Evolutionary conservation across 768 basidiomycete species (phyloP).

Genomic region (Leccinellum rugosiceps): DNA sequence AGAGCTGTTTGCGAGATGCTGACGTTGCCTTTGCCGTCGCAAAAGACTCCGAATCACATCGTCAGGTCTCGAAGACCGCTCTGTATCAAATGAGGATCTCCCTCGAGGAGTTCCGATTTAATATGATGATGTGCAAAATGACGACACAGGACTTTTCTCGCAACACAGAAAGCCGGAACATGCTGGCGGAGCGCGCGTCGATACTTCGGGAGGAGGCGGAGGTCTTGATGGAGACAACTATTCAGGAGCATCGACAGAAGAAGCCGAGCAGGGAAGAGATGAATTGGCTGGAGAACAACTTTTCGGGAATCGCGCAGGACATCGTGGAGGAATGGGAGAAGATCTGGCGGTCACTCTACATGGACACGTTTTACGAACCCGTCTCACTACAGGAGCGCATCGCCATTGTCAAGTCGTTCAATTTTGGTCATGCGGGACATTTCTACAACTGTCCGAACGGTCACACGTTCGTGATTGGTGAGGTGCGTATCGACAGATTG

Average conservation of each 20-base stretch:
- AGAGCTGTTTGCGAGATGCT: slow-evolving; percentile 46
- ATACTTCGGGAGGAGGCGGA: slow-evolving; percentile 8
- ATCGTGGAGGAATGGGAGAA: slow-evolving; percentile 48
- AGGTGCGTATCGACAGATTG: slow-evolving; percentile 33
- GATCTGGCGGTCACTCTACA: slow-evolving; percentile 37
- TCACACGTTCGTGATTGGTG: slow-evolving; percentile 56
- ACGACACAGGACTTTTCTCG: slow-evolving; percentile 9
- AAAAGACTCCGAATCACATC: slow-evolving; percentile 45
- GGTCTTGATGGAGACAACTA: slow-evolving; percentile 1
- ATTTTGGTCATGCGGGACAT: slow-evolving; percentile 49
- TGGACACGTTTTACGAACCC: slow-evolving; percentile 47
- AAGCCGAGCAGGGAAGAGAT: slow-evolving; percentile 21
- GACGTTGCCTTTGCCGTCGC: slow-evolving; percentile 46
- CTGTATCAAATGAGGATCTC: slow-evolving; percentile 43
- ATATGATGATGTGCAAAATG: slow-evolving; percentile 34
- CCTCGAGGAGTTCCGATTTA: slow-evolving; percentile 51
- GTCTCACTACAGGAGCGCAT: slow-evolving; percentile 54
- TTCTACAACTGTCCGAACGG: slow-evolving; percentile 57
- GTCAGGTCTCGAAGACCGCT: slow-evolving; percentile 47
- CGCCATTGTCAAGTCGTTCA: slow-evolving; percentile 46
- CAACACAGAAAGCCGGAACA: slow-evolving; percentile 14
- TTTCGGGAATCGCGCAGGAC: slow-evolving; percentile 31
- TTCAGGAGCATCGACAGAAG: slow-evolving; percentile 18
- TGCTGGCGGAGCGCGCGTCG: slow-evolving; percentile 21
- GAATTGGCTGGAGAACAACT: slow-evolving; percentile 45